Base-by-base conservation (phyloP, 768 basidiomycete species). In the Ramaria sp. region DNA sequence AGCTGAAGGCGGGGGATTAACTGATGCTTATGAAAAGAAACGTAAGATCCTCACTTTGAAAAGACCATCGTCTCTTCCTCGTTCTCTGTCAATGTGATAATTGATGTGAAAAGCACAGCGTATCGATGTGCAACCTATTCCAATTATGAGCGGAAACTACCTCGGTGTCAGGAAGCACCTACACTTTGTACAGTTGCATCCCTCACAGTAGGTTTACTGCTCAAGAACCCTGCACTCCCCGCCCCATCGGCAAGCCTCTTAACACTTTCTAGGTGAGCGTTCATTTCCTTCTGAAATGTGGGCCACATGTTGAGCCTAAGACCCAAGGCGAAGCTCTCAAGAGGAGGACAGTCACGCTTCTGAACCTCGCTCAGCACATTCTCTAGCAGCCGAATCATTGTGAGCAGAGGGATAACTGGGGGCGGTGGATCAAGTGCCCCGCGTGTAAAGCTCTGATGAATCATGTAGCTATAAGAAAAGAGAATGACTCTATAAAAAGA, bases 1-100 rank as follows among this genome's bases (percentile, higher is more conserved):
- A 72, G 63, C 95, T 98, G 57, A 10, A 48, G 5, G 52, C 52
- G 38, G 8, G n/a, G 13, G 24, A 52, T 58, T 16, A 51, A 9
- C 18, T 28, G 6, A 53, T 25, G 20, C 28, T 24, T n/a, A 41
- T 8, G 32, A 41, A 36, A 42, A 15, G n/a, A 16, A 15, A 8
- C 28, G n/a, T n/a, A 36, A 49, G 18, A 13, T 9, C 64, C 82
- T 60, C 63, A 95, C 95, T 93, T 93, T 22, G 86, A 81, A 63
- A 96, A 96, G 45, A 98, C 87, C 93, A 97, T 96, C 8, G 89
- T 89, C 65, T 96, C 94, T 60, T 96, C 91, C 39, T 82, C 84
- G 57, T 88, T 84, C 37, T 78, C 78, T 3, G 88, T 89, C 59
- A 99, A 69, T 27, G 80, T 78, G 20, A 94, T 81, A 58, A 93